These are phyloP conservation scores for Pholiota molesta DNA, from an alignment of 768 basidiomycete genomes.

Conservation along the genomic window DNA sequence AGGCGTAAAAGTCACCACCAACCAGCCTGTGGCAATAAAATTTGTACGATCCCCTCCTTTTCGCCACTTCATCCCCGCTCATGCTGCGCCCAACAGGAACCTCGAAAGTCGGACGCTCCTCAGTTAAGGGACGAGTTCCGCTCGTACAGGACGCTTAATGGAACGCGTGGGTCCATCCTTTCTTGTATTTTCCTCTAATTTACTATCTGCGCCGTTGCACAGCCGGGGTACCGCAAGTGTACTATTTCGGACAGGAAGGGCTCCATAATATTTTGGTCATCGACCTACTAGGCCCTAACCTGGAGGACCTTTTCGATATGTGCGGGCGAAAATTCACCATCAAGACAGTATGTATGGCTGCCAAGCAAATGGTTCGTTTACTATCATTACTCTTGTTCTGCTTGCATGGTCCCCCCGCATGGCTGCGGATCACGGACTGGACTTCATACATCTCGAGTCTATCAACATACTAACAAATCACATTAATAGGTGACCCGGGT, in stretches of 20 bases:
- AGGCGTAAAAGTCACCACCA: slow-evolving; percentile 88
- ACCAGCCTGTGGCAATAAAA: slow-evolving; percentile 93
- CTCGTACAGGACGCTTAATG: slow-evolving; percentile 92
- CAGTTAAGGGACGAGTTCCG: slow-evolving; percentile 97
- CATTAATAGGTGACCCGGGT: slow-evolving; percentile 83
- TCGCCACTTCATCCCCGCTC: slow-evolving; percentile 6
- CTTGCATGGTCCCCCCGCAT: neutral
- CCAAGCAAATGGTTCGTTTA: slow-evolving; percentile 92
- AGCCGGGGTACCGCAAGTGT: slow-evolving; percentile 98
- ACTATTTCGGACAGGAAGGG: slow-evolving; percentile 98
- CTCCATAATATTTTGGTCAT: slow-evolving; percentile 95
- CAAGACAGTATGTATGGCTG: slow-evolving; percentile 99
- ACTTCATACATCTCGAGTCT: neutral
- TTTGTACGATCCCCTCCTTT: slow-evolving; percentile 62
- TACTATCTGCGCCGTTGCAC: slow-evolving; percentile 16
- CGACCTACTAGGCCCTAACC: slow-evolving; percentile 94
- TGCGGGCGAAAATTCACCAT: slow-evolving; percentile 96
- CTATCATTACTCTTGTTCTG: slow-evolving; percentile 7
- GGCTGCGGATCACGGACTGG: neutral
- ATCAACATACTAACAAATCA: slow-evolving; percentile 15
- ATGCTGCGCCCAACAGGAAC: slow-evolving; percentile 58
- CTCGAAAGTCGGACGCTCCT: slow-evolving; percentile 96
- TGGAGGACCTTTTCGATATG: slow-evolving; percentile 99
- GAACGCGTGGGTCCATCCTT: slow-evolving; percentile 66
- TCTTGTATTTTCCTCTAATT: slow-evolving; percentile 9